Conservation (phyloP, 2,329 filamentous ascomycete genomes). For the Epichloe gansuensis region DNA sequence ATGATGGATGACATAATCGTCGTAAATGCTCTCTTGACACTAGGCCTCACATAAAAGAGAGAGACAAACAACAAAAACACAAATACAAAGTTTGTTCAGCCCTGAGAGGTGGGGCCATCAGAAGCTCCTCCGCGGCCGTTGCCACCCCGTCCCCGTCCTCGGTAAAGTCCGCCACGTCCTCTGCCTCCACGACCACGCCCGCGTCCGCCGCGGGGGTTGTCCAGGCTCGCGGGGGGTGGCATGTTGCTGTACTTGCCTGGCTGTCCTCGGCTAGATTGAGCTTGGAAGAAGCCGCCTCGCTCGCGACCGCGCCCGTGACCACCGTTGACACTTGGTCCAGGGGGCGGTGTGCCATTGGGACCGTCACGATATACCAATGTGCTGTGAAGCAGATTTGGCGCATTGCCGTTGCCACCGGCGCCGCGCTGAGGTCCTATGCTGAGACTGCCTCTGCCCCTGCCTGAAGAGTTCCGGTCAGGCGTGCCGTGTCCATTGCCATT, state of each 20-base stretch:
- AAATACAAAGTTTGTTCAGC: constrained; percentile 3
- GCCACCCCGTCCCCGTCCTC: constrained; percentile 25
- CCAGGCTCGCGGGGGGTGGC: constrained; percentile 46
- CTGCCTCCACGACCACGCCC: constrained; percentile 27
- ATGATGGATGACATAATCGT: not conserved
- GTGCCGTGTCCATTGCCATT: constrained; percentile 22
- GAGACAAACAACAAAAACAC: not conserved
- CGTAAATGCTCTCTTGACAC: not conserved
- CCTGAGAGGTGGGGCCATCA: constrained; percentile 2
- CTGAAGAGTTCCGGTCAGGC: constrained; percentile 20
- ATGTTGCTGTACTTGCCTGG: constrained; percentile 37
- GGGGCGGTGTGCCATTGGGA: constrained; percentile 14
- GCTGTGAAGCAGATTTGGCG: constrained; percentile 35
- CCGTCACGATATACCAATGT: constrained; percentile 38
- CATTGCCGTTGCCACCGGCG: constrained; percentile 9
- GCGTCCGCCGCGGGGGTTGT: constrained; percentile 29
- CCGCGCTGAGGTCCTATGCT: constrained; percentile 25
- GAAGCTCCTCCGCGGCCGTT: constrained; percentile 8
- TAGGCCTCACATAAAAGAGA: not conserved
- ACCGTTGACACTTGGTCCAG: constrained; percentile 17
- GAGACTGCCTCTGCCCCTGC: constrained; percentile 27
- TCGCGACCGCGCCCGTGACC: constrained; percentile 18
- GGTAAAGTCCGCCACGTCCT: constrained; percentile 22
- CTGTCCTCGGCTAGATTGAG: constrained; percentile 9
- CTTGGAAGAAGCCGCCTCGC: constrained; percentile 15